Base-by-base conservation (phyloP, 352 stramenopile species). In the Phytopythium oedochilum region DNA sequence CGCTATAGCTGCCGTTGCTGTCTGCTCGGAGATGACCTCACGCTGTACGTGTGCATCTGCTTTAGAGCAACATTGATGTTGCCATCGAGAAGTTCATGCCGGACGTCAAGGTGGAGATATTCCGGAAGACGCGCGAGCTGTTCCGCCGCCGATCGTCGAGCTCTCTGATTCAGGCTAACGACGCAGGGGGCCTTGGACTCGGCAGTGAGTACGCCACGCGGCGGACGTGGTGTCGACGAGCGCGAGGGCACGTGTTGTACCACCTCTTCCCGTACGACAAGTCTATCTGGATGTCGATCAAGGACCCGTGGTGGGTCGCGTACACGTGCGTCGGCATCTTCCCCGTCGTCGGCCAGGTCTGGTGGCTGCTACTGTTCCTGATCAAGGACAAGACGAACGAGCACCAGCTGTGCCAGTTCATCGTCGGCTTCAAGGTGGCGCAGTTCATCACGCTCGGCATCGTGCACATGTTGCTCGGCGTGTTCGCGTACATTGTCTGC, bases 351-450 rank as follows among this genome's bases (percentile, higher is more conserved):
- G 84, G 85, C 5, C 86, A 96, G 66, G 55, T 94, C 32, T 96
- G 87, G 88, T 97, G 89, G 89, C 74, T 96, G 40, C 83, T 96
- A 20, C 61, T 96, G 10, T 96, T 96, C 48, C 25, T 96, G 26
- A 75, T 96, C 50, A 94, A 96, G 61, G 87, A 97, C 75, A 96
- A 96, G 60, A 92, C 82, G 29, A 91, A 97, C 64, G 89, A 97
- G 64, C 90, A 95, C 55, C 88, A 96, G 57, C 65, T 97, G n/a
- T 96, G 86, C 53, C 77, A 97, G 55, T 97, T 97, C 38, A 96
- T 97, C 47, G 81, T 96, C 18, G 83, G 85, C 17, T 96, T 97
- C 68, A 92, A 96, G 45, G 78, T 77, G n/a, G 85, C 86, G 7
- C 88, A 96, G 60, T 97, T 97, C 55, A 85, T 96, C 44, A 92